Base-by-base conservation (phyloP, 139 green algal genomes). In the Picochlorum sp. region DNA sequence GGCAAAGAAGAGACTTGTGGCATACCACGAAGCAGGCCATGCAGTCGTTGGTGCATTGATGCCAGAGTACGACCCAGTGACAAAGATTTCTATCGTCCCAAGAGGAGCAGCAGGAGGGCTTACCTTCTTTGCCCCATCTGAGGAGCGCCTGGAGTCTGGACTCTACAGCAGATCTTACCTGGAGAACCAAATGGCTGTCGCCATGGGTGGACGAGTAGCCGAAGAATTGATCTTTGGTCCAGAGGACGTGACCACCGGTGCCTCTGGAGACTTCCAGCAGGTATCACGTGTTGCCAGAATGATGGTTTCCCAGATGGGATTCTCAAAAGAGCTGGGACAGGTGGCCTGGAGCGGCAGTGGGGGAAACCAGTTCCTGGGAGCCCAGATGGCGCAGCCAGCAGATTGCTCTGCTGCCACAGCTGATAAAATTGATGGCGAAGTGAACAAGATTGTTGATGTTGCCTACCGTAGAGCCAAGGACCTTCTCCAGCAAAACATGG, bases 161-260 rank as follows among this genome's bases (percentile, higher is more conserved):
- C 86, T 96, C 58, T 97, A 97, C 86, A 79, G 49, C 60, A 57
- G 67, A 58, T 76, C 85, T 28, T 87, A 68, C 60, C 60, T 69
- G 30, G 50, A 69, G 49, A 69, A 69, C 49, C 83, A 96, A 86
- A 94, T 96, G 87, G 77, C 84, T 14, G 88, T 96, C 31, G 90
- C 90, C 3, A 70, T 97, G 70, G 90, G 90, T 45, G 90, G 90
- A 51, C 90, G 94, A 44, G 87, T 99, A 55, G 94, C 94, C 10
- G 94, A 99, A 86, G 94, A 99, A 87, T 77, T 99, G 1, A 99
- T 99, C 69, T 98, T 97, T 57, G 94, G 94, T 16, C 77, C 85
- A 60, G 81, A 98, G 37, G 81, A 97, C 65, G 92, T 98, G 57
- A 99, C 94, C 56, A 99, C 94, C 3, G 94, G 93, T 65, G 88